Evolutionary conservation across 306 rosid genomes (phyloP).

Genomic region (Castanea crenata): DNA sequence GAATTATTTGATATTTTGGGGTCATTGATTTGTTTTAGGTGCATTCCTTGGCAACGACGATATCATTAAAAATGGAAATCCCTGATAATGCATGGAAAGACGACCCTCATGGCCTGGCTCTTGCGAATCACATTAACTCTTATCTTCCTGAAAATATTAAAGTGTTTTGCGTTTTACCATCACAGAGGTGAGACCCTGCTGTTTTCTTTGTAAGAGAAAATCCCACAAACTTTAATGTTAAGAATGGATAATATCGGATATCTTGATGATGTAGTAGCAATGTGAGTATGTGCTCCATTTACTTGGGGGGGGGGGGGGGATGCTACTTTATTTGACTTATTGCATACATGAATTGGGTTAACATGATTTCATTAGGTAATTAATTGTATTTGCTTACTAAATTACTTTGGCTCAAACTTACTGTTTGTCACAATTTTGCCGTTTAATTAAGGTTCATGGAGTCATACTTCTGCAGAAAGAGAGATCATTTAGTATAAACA

Average conservation of each 20-base stretch:
- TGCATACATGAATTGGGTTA: neutral
- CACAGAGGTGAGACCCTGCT: constrained; percentile 61
- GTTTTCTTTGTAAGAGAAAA: neutral
- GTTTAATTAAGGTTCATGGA: neutral
- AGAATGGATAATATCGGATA: neutral
- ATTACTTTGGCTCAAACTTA: neutral
- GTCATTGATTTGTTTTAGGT: constrained; percentile 44
- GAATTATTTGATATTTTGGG: neutral
- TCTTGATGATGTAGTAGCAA: neutral
- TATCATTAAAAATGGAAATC: constrained; percentile 91
- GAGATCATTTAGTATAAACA: neutral
- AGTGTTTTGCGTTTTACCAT: constrained; percentile 72
- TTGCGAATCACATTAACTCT: constrained; percentile 58
- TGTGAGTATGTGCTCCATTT: neutral
- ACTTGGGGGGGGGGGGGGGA: neutral
- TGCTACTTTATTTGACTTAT: neutral
- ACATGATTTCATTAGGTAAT: neutral
- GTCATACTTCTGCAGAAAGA: neutral
- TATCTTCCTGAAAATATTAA: constrained; percentile 71
- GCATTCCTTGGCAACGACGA: constrained; percentile 80
- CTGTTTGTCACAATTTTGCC: neutral
- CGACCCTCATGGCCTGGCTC: constrained; percentile 70
- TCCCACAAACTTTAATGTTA: neutral
- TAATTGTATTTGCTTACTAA: neutral
- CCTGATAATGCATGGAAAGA: constrained; percentile 67